Conservation (phyloP, 345 rosid species). For the Erodium maritimum region DNA sequence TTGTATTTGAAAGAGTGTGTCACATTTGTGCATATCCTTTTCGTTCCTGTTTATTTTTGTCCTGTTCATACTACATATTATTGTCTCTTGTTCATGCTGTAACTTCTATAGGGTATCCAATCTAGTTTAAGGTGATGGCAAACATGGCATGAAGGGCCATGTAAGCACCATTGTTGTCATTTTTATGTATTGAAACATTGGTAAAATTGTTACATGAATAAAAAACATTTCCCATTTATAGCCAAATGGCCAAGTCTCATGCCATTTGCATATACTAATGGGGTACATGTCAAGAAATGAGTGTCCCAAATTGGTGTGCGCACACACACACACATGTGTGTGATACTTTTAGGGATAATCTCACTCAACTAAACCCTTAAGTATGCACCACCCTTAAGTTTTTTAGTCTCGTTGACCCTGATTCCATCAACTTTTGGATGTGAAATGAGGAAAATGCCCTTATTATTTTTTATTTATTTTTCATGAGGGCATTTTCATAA, state of each 20-base stretch:
- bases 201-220: neutral
- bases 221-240: neutral
- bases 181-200: neutral
- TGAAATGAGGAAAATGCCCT: too few species aligned
- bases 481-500: too few species aligned
- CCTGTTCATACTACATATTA: too few species aligned
- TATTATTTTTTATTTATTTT: too few species aligned
- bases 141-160: neutral
- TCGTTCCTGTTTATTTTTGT: neutral
- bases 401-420: too few species aligned
- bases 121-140: neutral
- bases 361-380: too few species aligned
- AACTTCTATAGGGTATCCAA: neutral
- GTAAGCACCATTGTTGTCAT: neutral
- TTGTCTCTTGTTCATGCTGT: neutral
- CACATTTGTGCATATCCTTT: constrained; percentile 16
- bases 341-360: too few species aligned
- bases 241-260: neutral
- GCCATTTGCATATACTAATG: neutral
- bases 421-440: too few species aligned
- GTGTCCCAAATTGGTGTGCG: too few species aligned
- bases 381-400: too few species aligned
- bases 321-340: too few species aligned
- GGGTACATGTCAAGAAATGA: neutral
- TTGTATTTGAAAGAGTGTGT: constrained; percentile 9